Conservation (phyloP, 495 filamentous ascomycete species). For the Hypoxylon subgilvum region DNA sequence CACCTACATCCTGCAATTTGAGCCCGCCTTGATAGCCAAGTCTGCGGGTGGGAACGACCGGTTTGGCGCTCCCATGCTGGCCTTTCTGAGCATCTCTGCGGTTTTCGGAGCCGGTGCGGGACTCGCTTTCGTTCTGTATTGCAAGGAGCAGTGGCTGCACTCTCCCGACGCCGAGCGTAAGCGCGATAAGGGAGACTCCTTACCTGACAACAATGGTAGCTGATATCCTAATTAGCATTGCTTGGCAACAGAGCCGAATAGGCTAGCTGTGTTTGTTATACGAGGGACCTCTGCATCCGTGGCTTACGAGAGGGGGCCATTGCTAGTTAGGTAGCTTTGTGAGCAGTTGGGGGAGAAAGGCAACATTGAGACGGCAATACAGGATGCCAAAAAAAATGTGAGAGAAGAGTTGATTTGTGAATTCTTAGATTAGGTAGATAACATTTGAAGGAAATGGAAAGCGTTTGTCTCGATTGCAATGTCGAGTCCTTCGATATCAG, state of each 20-base stretch:
- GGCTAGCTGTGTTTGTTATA: too few species aligned
- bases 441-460: too few species aligned
- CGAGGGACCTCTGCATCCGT: too few species aligned
- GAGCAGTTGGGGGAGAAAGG: too few species aligned
- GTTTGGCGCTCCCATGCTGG: background rate
- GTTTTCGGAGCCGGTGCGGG: constrained; percentile 5
- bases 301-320: too few species aligned
- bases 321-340: too few species aligned
- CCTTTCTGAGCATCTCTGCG: background rate
- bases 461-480: too few species aligned
- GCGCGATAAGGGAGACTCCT: background rate
- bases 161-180: constrained; percentile 2
- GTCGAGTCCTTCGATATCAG: too few species aligned
- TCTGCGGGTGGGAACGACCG: background rate
- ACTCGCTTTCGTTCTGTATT: constrained; percentile 2
- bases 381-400: too few species aligned
- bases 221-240: background rate
- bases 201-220: background rate
- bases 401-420: too few species aligned
- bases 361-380: too few species aligned
- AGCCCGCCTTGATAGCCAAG: background rate
- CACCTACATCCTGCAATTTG: background rate
- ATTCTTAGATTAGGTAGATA: too few species aligned
- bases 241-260: background rate
- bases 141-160: constrained; percentile 9